Conservation (phyloP, 768 basidiomycete genomes). For the Boletus vinaceobasis region DNA sequence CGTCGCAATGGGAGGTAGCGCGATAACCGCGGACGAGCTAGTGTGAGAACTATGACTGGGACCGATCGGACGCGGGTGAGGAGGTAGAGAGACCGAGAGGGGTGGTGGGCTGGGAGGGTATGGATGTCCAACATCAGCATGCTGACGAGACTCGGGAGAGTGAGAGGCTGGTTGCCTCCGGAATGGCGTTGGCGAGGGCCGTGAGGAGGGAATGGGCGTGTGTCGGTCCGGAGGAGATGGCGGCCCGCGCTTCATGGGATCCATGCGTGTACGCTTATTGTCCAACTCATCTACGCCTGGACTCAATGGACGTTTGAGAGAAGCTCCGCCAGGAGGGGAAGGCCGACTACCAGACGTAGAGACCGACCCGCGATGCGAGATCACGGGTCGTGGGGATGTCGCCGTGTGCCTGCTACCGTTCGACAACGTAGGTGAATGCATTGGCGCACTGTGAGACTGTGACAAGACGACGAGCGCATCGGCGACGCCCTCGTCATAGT, state of each 20-base stretch:
- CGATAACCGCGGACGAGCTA: slow-evolving; percentile 39
- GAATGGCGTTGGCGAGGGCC: slow-evolving; percentile 72
- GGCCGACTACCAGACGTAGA: slow-evolving; percentile 63
- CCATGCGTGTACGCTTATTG: slow-evolving; percentile 63
- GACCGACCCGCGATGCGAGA: slow-evolving; percentile 61
- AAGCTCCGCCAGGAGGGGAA: slow-evolving; percentile 52
- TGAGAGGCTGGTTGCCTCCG: slow-evolving; percentile 65
- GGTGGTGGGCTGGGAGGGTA: slow-evolving; percentile 52
- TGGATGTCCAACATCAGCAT: slow-evolving; percentile 21
- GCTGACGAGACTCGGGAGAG: slow-evolving; percentile 64
- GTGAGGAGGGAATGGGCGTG: slow-evolving; percentile 57
- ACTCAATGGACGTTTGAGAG: slow-evolving; percentile 68
- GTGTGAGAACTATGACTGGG: slow-evolving; percentile 42
- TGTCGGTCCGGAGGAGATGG: slow-evolving; percentile 52
- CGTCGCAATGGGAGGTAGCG: slow-evolving; percentile 69
- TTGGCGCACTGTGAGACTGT: slow-evolving; percentile 36
- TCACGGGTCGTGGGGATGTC: slow-evolving; percentile 45
- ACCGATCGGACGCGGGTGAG: slow-evolving; percentile 73
- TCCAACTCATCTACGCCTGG: slow-evolving; percentile 60
- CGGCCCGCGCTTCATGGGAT: slow-evolving; percentile 46
- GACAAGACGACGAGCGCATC: slow-evolving; percentile 75
- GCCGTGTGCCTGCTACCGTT: slow-evolving; percentile 50
- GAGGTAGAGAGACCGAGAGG: slow-evolving; percentile 61
- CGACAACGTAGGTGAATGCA: slow-evolving; percentile 57
- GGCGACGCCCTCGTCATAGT: slow-evolving; percentile 91